phyloP scores from a whole-genome alignment of 169 alveolate genomes.

The Eimeria falciformis region DNA sequence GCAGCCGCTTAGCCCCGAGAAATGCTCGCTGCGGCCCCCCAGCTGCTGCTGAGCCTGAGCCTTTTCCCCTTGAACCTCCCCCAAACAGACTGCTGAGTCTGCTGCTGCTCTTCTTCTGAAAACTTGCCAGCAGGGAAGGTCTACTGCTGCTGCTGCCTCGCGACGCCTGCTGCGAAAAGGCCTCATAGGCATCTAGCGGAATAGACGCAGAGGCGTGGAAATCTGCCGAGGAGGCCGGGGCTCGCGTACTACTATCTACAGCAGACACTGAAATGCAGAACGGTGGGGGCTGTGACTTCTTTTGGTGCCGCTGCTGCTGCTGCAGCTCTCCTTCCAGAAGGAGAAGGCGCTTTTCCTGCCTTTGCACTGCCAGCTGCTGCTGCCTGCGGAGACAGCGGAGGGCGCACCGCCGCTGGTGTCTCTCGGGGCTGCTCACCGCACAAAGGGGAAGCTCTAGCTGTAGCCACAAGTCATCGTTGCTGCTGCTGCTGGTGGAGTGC shows the following conservation, averaged over 20 bases:
- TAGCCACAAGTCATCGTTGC: not conserved
- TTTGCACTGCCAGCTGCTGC: not conserved
- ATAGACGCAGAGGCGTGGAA: not conserved
- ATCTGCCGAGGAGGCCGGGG: not conserved
- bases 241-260: not conserved
- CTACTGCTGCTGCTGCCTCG: too few species aligned
- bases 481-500: not conserved
- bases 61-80: too few species aligned
- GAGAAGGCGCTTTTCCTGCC: not conserved
- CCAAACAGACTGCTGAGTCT: not conserved
- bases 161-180: not conserved
- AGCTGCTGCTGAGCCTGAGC: not conserved
- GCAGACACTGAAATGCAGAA: not conserved
- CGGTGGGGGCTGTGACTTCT: not conserved
- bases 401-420: slow-evolving; percentile 38
- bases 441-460: not conserved
- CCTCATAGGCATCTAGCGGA: not conserved
- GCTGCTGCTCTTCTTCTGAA: not conserved
- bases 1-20: slow-evolving; percentile 15
- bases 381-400: not conserved
- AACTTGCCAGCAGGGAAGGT: too few species aligned
- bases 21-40: not conserved
- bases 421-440: slow-evolving; percentile 36
- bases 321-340: not conserved
- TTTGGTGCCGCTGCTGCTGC: not conserved